Conservation (phyloP, 2,329 filamentous ascomycete species). For the Diaporthe batatas region DNA sequence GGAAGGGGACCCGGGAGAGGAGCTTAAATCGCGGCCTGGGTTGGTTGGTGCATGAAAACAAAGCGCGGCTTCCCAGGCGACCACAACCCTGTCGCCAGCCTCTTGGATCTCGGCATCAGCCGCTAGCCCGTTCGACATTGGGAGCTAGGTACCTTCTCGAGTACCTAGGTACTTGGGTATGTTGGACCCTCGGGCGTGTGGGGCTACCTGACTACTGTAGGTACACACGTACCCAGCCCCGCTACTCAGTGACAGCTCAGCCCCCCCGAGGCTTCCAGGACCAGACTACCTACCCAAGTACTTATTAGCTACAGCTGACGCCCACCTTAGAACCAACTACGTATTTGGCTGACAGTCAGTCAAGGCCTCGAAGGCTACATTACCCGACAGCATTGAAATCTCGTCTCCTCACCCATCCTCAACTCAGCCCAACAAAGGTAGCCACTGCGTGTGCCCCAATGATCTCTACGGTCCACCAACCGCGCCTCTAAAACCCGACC, state of each 20-base stretch:
- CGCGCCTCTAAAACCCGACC: neutral
- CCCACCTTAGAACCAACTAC: neutral
- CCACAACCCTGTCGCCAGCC: conserved; percentile 35
- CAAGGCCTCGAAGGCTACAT: conserved; percentile 1
- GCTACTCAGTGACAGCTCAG: conserved; percentile 30
- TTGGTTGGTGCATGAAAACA: conserved; percentile 38
- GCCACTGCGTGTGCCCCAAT: conserved; percentile 1
- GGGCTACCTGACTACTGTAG: conserved; percentile 27
- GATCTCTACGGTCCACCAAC: neutral
- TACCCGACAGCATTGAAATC: conserved; percentile 12
- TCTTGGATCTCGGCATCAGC: conserved; percentile 34
- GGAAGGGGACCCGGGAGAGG: neutral
- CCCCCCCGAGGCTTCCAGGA: conserved; percentile 26
- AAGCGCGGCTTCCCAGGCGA: conserved; percentile 36
- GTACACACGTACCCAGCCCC: conserved; percentile 22
- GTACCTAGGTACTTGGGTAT: neutral
- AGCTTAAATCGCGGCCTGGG: conserved; percentile 24
- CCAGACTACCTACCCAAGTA: neutral
- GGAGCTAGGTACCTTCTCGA: neutral
- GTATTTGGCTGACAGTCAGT: conserved; percentile 28
- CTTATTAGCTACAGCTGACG: conserved; percentile 13
- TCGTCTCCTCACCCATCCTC: conserved; percentile 12
- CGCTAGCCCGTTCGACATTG: conserved; percentile 15
- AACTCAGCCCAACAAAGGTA: neutral
- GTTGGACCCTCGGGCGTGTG: conserved; percentile 13